These are phyloP conservation scores for Stephania cephalantha DNA, from an alignment of 164 flowering plant genomes.

Conservation along the genomic window DNA sequence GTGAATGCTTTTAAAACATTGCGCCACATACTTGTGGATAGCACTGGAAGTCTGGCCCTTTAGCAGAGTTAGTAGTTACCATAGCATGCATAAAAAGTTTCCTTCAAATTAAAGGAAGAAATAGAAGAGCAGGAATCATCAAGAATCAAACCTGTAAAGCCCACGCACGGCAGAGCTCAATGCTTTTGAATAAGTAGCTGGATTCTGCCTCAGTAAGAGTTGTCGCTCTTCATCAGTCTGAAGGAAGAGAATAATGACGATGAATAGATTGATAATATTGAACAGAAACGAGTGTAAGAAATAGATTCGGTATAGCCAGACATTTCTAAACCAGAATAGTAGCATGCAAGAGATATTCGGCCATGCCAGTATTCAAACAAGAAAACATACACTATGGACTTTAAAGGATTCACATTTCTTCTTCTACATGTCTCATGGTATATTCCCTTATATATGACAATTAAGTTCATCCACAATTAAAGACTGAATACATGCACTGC, in stretches of 20 bases:
- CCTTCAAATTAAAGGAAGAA: not conserved
- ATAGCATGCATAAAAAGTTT: not conserved
- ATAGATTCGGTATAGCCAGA: not conserved
- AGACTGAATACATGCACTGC: too few species aligned
- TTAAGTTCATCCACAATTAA: too few species aligned
- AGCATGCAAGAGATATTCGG: not conserved
- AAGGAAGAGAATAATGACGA: constrained; percentile 14
- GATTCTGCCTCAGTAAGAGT: constrained; percentile 46
- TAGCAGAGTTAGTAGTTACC: not conserved
- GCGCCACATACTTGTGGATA: not conserved
- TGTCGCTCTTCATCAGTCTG: constrained; percentile 55
- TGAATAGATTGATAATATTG: not conserved
- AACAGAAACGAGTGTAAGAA: not conserved
- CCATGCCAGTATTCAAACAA: not conserved
- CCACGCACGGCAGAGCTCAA: constrained; percentile 68
- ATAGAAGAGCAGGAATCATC: constrained; percentile 1
- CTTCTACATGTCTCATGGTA: too few species aligned
- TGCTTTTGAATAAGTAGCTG: constrained; percentile 54
- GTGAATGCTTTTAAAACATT: not conserved
- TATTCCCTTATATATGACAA: too few species aligned
- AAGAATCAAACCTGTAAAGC: constrained; percentile 59
- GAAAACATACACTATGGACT: not conserved
- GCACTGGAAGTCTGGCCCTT: not conserved
- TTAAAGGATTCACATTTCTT: too few species aligned
- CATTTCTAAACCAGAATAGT: not conserved